Evolutionary conservation across 306 rosid species (phyloP).

Genomic region (Vigna hirtella): DNA sequence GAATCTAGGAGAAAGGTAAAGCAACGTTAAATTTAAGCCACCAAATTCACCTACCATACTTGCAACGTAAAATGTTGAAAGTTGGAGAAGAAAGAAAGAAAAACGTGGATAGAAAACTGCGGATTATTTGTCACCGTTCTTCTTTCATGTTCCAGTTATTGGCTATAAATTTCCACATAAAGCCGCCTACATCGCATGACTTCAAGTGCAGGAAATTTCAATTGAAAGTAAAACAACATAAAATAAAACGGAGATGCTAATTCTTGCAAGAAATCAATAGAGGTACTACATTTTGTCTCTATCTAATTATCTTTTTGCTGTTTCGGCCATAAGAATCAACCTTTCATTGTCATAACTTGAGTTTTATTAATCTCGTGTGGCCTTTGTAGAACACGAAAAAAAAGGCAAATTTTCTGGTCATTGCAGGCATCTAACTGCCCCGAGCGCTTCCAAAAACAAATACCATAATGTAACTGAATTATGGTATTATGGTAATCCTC

Average conservation of each 20-base stretch:
- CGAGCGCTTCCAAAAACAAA: neutral
- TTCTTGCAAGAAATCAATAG: constrained; percentile 40
- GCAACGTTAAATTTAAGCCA: constrained; percentile 46
- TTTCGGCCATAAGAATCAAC: constrained; percentile 45
- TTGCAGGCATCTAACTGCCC: neutral
- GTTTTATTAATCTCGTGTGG: constrained; percentile 27
- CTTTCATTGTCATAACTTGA: constrained; percentile 19
- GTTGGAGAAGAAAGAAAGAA: neutral
- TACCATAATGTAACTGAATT: constrained; percentile 45
- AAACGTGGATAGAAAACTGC: constrained; percentile 6
- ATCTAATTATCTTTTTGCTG: constrained; percentile 45
- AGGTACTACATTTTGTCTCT: constrained; percentile 48
- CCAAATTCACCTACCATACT: constrained; percentile 57
- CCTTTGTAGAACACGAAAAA: neutral
- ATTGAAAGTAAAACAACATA: neutral
- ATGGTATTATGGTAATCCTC: constrained; percentile 31
- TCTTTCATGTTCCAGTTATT: constrained; percentile 41
- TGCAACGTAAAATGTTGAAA: constrained; percentile 39
- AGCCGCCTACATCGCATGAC: constrained; percentile 41
- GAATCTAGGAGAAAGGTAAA: constrained; percentile 44
- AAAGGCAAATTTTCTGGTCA: constrained; percentile 30
- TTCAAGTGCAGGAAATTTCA: constrained; percentile 44
- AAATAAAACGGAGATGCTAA: constrained; percentile 27
- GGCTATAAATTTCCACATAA: constrained; percentile 22
- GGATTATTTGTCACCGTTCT: constrained; percentile 25